Percentiles rank a stretch among this genome's conserved stretches.
Evolutionary conservation across 2,329 filamentous ascomycete genomes (phyloP).

Genomic region (Hymenoscyphus fructigenus): DNA sequence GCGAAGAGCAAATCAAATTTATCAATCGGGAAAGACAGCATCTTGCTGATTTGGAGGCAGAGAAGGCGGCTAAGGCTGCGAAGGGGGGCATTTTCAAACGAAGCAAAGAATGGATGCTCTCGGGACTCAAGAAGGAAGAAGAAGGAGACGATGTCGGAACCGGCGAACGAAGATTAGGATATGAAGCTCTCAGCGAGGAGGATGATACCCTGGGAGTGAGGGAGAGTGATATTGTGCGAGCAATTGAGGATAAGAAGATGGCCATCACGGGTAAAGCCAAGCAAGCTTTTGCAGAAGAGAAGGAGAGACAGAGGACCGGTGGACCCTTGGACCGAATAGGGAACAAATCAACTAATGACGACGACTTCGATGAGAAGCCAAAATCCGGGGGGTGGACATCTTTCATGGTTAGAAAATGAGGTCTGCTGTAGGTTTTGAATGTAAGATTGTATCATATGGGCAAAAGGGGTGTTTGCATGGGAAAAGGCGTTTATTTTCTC

Average conservation of each 20-base stretch:
- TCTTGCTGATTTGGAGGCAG: conserved; percentile 19
- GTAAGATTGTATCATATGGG: conserved; percentile 22
- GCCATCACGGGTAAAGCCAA: conserved; percentile 28
- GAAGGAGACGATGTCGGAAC: conserved; percentile 28
- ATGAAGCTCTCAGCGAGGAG: conserved; percentile 30
- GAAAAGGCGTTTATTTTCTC: conserved; percentile 14
- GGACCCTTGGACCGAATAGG: conserved; percentile 34
- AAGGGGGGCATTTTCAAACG: conserved; percentile 31
- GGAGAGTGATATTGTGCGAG: conserved; percentile 31
- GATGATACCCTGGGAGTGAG: conserved; percentile 24
- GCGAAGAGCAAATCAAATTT: conserved; percentile 50
- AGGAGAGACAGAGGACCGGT: conserved; percentile 33
- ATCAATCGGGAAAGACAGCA: conserved; percentile 58
- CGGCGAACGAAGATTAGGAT: conserved; percentile 26
- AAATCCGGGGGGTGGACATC: conserved; percentile 26
- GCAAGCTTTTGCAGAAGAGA: conserved; percentile 34
- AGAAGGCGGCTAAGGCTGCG: conserved; percentile 31
- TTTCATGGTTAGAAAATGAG: conserved; percentile 24
- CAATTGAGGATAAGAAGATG: conserved; percentile 33
- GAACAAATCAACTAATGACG: conserved; percentile 9
- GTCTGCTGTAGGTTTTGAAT: conserved; percentile 13
- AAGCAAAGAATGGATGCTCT: conserved; percentile 36
- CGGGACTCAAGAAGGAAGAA: conserved; percentile 37
- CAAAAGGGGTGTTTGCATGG: conserved; percentile 13
- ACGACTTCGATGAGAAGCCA: conserved; percentile 12